Evolutionary conservation across 1,284 basidiomycete genomes (phyloP).

Genomic region (Stereum hirsutum): DNA sequence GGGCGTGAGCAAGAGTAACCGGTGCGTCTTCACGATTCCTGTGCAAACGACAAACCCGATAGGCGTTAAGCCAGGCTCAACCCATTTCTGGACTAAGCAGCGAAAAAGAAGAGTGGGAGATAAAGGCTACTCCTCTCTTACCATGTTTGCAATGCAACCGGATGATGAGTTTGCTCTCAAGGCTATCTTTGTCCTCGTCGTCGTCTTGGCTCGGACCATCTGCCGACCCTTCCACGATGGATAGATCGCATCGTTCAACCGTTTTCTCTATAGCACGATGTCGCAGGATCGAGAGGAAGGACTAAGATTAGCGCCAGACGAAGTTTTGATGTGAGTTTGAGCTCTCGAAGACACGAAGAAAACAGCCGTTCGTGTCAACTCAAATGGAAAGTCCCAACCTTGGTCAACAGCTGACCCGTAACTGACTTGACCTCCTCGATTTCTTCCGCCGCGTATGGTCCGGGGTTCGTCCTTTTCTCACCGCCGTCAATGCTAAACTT

Average conservation of each 20-base stretch:
- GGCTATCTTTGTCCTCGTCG: slow-evolving; percentile 48
- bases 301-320: slow-evolving; percentile 27
- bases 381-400: slow-evolving; percentile 30
- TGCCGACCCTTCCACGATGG: slow-evolving; percentile 45
- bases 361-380: not conserved
- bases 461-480: slow-evolving; percentile 5
- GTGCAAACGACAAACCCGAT: not conserved
- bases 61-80: too few species aligned
- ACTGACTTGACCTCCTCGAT: slow-evolving; percentile 16
- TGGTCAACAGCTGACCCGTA: slow-evolving; percentile 54
- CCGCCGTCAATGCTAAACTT: slow-evolving; percentile 49
- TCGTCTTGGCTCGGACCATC: slow-evolving; percentile 24
- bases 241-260: slow-evolving; percentile 66
- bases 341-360: too few species aligned
- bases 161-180: slow-evolving; percentile 64
- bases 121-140: slow-evolving; percentile 18
- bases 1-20: slow-evolving; percentile 49
- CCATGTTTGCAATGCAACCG: slow-evolving; percentile 76
- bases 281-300: slow-evolving; percentile 61
- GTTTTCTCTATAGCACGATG: slow-evolving; percentile 66
- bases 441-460: slow-evolving; percentile 10
- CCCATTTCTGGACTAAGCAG: too few species aligned
- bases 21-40: slow-evolving; percentile 78
- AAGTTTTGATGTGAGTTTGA: slow-evolving; percentile 2
- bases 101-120: slow-evolving; percentile 5